Evolutionary conservation across 768 basidiomycete species (phyloP).

Genomic region (Porphyrellus cyaneotinctus): DNA sequence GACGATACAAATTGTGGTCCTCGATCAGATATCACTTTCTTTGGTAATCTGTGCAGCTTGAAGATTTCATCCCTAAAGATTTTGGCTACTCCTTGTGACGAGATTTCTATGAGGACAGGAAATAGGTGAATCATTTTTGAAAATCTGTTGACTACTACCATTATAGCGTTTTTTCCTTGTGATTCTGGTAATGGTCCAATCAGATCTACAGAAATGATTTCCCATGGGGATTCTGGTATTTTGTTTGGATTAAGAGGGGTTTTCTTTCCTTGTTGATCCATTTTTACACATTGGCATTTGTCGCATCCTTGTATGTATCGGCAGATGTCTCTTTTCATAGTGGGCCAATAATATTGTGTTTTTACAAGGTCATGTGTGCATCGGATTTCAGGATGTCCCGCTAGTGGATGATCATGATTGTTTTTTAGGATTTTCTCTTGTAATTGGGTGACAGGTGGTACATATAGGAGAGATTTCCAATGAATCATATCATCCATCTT

Average conservation of each 20-base stretch:
- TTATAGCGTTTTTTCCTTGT: constrained; percentile 7
- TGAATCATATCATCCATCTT: background rate
- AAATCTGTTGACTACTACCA: constrained; percentile 16
- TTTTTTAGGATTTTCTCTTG: too few relatives aligned
- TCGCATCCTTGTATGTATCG: background rate
- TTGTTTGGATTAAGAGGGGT: constrained; percentile 5
- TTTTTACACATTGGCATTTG: background rate
- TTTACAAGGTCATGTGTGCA: background rate
- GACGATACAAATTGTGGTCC: background rate
- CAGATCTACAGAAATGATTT: background rate
- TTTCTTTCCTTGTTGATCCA: background rate
- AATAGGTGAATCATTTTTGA: constrained; percentile 15
- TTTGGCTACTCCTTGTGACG: constrained; percentile 15
- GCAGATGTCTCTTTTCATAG: background rate
- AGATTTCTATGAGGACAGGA: background rate
- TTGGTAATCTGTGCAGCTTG: background rate
- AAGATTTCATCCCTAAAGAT: constrained; percentile 10
- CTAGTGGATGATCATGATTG: background rate
- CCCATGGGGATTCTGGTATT: background rate
- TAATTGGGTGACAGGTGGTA: too few relatives aligned
- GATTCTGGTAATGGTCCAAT: constrained; percentile 6
- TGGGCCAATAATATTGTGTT: background rate
- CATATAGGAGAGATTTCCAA: background rate
- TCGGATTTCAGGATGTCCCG: background rate
- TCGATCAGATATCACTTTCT: background rate